Evolutionary conservation across 495 filamentous ascomycete species (phyloP).

Genomic region (Elaphomyces granulatus): DNA sequence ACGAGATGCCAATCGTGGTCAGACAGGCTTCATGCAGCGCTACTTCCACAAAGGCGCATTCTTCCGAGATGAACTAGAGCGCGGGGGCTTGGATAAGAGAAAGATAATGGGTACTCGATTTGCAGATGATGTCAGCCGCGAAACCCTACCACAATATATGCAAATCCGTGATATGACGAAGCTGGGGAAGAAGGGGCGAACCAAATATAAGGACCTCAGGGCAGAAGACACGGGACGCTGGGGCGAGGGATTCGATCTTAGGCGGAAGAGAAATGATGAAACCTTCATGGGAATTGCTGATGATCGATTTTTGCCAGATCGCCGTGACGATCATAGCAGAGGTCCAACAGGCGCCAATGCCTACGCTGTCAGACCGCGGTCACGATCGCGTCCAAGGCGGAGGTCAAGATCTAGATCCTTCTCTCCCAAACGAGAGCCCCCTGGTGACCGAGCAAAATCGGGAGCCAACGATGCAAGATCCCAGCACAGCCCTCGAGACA

Average conservation of each 20-base stretch:
- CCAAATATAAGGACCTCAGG: constrained; percentile 76
- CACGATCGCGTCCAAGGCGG: constrained; percentile 13
- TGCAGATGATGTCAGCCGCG: constrained; percentile 63
- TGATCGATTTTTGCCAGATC: constrained; percentile 61
- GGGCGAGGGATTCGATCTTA: constrained; percentile 45
- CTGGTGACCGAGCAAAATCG: constrained; percentile 11
- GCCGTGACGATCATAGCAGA: constrained; percentile 20
- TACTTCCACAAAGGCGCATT: constrained; percentile 97
- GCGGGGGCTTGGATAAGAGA: constrained; percentile 55
- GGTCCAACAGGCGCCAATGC: constrained; percentile 39
- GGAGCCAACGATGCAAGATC: constrained; percentile 12
- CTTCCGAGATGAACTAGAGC: constrained; percentile 66
- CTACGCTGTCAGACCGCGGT: constrained; percentile 25
- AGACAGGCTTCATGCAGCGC: constrained; percentile 86
- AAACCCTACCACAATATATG: constrained; percentile 79
- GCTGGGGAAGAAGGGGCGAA: constrained; percentile 81
- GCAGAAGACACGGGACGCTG: constrained; percentile 85
- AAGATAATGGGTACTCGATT: constrained; percentile 71
- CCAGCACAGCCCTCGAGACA: constrained; percentile 14
- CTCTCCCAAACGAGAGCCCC: constrained; percentile 22
- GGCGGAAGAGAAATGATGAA: constrained; percentile 25
- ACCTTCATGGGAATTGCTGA: constrained; percentile 39
- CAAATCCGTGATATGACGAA: constrained; percentile 91
- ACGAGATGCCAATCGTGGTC: constrained; percentile 60
- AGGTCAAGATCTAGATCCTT: constrained; percentile 16